Evolutionary conservation across 345 rosid genomes (phyloP).

Genomic region (Chamaenerion angustifolium): DNA sequence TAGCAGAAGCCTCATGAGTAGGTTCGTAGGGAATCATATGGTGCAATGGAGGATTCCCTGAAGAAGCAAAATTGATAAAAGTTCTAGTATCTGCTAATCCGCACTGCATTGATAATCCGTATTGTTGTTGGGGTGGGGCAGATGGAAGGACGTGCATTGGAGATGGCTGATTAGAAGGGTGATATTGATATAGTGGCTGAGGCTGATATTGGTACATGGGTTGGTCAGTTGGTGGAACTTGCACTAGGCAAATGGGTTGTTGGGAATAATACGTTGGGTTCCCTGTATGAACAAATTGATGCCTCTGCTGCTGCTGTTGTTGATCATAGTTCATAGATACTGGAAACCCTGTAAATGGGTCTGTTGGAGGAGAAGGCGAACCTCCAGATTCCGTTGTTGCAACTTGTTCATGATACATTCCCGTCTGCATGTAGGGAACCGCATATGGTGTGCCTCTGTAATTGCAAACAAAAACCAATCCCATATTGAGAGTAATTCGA

Average conservation of each 20-base stretch:
- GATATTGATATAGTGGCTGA: slow-evolving; percentile 20
- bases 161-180: slow-evolving; percentile 32
- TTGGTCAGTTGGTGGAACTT: slow-evolving; percentile 26
- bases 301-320: slow-evolving; percentile 12
- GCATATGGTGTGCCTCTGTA: slow-evolving; percentile 15
- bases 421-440: slow-evolving; percentile 8
- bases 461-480: slow-evolving; percentile 17
- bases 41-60: background rate
- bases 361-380: slow-evolving; percentile 11
- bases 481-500: background rate
- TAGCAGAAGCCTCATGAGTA: slow-evolving; percentile 4
- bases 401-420: background rate
- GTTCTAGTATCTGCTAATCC: slow-evolving; percentile 14
- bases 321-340: background rate
- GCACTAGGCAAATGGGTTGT: slow-evolving; percentile 20
- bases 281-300: slow-evolving; percentile 25
- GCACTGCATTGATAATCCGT: slow-evolving; percentile 19
- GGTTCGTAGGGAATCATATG: background rate
- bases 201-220: slow-evolving; percentile 19
- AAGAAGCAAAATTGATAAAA: background rate
- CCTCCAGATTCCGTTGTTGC: background rate
- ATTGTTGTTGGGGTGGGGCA: slow-evolving; percentile 22
- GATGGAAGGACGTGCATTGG: slow-evolving; percentile 33
- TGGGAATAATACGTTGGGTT: slow-evolving; percentile 18
- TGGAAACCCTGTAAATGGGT: slow-evolving; percentile 32